Evolutionary conservation across 164 flowering plant genomes (phyloP).

Genomic region (Magnolia kwangsiensis): DNA sequence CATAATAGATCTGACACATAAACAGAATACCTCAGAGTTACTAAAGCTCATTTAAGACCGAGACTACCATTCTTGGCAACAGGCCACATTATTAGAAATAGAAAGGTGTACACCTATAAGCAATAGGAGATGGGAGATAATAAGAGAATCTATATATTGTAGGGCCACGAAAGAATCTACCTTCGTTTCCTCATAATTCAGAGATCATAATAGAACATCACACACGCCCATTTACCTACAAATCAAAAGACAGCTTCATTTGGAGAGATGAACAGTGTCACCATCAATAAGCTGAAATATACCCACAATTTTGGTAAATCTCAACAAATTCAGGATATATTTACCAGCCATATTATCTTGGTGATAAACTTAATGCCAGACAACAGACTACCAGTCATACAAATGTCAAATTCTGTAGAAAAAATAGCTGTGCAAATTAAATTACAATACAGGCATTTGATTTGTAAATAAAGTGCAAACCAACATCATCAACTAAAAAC

Average conservation of each 20-base stretch:
- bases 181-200: conserved; percentile 90
- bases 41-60: conserved; percentile 4
- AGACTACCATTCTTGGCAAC: neutral
- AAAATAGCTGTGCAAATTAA: neutral
- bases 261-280: conserved; percentile 70
- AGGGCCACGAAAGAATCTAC: conserved; percentile 85
- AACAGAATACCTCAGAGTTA: neutral
- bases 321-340: conserved; percentile 23
- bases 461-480: neutral
- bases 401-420: conserved; percentile 12
- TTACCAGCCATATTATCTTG: conserved; percentile 14
- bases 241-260: conserved; percentile 87
- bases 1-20: neutral
- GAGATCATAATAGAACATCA: conserved; percentile 81
- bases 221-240: conserved; percentile 98
- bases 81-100: conserved; percentile 1
- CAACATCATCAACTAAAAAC: conserved; percentile 1
- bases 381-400: conserved; percentile 17
- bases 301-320: conserved; percentile 30
- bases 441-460: neutral
- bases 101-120: conserved; percentile 17
- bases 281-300: conserved; percentile 50
- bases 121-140: conserved; percentile 17
- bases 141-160: conserved; percentile 33
- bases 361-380: conserved; percentile 8